phyloP scores from a whole-genome alignment of 1,284 basidiomycete species.

The Fomitopsis schrenkii region DNA sequence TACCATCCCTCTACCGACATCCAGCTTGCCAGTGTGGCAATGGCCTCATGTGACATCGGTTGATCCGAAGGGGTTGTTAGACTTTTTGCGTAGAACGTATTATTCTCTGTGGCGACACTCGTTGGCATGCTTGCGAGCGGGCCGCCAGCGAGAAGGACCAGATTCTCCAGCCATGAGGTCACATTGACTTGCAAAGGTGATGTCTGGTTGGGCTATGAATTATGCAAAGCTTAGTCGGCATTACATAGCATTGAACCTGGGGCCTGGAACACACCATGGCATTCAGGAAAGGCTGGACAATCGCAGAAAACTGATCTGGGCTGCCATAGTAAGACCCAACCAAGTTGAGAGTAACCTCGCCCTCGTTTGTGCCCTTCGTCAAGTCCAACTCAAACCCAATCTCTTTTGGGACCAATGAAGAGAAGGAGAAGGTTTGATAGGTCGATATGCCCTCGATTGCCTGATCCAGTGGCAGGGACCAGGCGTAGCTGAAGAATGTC shows the following conservation, averaged over 20 bases:
- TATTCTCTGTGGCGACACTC: not conserved
- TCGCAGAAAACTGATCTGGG: not conserved
- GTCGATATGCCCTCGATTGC: not conserved
- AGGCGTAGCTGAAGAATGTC: not conserved
- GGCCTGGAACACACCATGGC: not conserved
- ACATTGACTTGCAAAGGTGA: not conserved
- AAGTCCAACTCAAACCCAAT: not conserved
- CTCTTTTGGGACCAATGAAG: not conserved
- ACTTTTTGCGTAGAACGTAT: not conserved
- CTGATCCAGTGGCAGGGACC: not conserved
- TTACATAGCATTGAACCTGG: not conserved
- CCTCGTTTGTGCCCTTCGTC: not conserved
- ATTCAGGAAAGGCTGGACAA: not conserved
- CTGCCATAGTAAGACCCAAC: not conserved
- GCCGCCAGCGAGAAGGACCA: not conserved
- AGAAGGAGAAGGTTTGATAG: not conserved
- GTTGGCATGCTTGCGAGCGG: not conserved
- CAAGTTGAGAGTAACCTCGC: not conserved
- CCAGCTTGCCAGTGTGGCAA: not conserved
- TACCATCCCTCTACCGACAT: not conserved
- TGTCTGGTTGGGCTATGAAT: not conserved
- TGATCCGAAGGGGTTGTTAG: not conserved
- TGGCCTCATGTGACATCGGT: not conserved
- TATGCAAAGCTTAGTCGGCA: not conserved
- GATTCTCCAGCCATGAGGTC: not conserved